Conservation (phyloP, 2,329 filamentous ascomycete species). For the Talaromyces sp. region DNA sequence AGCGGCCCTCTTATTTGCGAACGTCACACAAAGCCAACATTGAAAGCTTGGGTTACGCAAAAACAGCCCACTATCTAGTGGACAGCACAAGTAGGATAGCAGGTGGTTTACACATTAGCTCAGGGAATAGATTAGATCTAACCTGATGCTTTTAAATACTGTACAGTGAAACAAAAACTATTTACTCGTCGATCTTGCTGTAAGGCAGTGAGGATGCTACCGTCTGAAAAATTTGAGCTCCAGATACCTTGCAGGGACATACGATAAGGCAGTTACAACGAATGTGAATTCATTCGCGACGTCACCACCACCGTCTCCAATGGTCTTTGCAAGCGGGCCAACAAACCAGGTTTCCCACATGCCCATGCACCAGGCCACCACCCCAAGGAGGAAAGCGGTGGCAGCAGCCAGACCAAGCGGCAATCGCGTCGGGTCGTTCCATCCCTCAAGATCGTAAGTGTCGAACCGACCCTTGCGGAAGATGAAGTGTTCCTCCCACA, state of each 20-base stretch:
- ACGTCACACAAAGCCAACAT: no score
- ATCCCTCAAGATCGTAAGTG: slow-evolving; percentile 47
- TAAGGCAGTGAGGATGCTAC: slow-evolving; percentile 16
- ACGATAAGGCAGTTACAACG: slow-evolving; percentile 44
- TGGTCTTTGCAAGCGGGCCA: slow-evolving; percentile 40
- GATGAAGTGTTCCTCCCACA: slow-evolving; percentile 45
- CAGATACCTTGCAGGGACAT: slow-evolving; percentile 43
- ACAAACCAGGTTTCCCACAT: slow-evolving; percentile 56
- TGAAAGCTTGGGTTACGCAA: no score
- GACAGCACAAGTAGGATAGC: not conserved
- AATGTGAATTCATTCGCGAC: slow-evolving; percentile 51
- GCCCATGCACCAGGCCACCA: slow-evolving; percentile 49
- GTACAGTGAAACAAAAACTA: not conserved
- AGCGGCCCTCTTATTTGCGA: no score
- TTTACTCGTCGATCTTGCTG: not conserved
- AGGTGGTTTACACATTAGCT: not conserved
- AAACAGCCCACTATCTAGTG: no score
- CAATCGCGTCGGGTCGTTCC: slow-evolving; percentile 41
- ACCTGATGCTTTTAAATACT: not conserved
- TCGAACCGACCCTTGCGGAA: slow-evolving; percentile 40
- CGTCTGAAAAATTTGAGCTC: slow-evolving; percentile 45
- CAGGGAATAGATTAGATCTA: not conserved
- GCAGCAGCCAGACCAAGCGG: slow-evolving; percentile 42
- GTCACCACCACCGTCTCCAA: slow-evolving; percentile 44
- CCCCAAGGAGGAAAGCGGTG: slow-evolving; percentile 41